These are phyloP conservation scores for Coelastrella sp. DNA, from an alignment of 139 green algal genomes.

Conservation along the genomic window DNA sequence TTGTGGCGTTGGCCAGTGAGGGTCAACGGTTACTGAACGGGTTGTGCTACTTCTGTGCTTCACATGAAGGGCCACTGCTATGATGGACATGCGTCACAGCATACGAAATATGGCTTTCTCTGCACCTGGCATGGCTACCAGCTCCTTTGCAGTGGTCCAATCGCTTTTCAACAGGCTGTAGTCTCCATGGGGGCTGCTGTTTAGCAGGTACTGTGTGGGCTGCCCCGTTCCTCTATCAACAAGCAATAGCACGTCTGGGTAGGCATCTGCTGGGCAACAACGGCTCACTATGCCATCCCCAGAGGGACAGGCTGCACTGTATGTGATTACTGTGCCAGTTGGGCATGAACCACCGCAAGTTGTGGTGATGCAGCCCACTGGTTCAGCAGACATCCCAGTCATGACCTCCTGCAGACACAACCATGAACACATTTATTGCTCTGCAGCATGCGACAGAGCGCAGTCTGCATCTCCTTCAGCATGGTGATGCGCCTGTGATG, in stretches of 20 bases:
- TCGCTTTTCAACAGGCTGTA: not conserved
- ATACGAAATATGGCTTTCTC: not conserved
- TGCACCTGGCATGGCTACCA: conserved; percentile 52
- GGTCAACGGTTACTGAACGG: no score
- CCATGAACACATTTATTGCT: not conserved
- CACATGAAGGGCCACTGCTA: no score
- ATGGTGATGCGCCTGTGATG: not conserved
- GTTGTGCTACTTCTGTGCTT: no score
- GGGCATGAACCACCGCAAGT: conserved; percentile 38
- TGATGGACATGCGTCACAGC: no score
- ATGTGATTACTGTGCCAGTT: not conserved
- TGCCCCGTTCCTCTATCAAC: conserved; percentile 45
- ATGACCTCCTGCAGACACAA: conserved; percentile 51
- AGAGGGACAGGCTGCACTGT: conserved; percentile 5
- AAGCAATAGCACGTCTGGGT: conserved; percentile 56
- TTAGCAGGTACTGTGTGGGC: not conserved
- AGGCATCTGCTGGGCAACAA: conserved; percentile 50
- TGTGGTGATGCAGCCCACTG: conserved; percentile 27
- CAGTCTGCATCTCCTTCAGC: not conserved
- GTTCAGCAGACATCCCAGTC: conserved; percentile 50
- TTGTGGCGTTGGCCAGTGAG: no score
- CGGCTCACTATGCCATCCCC: not conserved
- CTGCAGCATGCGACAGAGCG: not conserved
- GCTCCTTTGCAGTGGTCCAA: conserved; percentile 48
- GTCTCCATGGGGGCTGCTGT: not conserved